Base-by-base conservation (phyloP, 306 rosid genomes). In the Cicer bijugum region DNA sequence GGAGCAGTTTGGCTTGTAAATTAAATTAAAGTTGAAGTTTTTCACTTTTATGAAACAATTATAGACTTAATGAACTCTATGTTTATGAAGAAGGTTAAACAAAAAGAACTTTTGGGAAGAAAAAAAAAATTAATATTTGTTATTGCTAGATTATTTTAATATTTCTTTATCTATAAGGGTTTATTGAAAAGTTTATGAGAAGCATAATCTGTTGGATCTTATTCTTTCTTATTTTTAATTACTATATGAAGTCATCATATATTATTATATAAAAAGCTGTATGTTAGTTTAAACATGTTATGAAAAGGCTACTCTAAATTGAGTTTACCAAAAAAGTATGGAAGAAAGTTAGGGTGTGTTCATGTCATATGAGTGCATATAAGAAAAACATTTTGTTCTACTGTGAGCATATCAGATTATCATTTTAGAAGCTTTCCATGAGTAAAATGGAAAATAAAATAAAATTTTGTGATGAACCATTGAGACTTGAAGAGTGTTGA, bases 191-290 rank as follows among this genome's bases (percentile, higher is more conserved):
- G 67, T 61, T 37, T 37, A 61, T 56, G 66, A 17, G 57, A 33
- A 3, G 4, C 4, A 16, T 17, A 15, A 45, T 73, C 11, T 58
- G 46, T 59, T 72, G 28, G 43, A 62, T 59, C 19, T 9, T 74
- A 23, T 23, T 23, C 33, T 23, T 53, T 12, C 47, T 72, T 5
- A 44, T 55, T 59, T 58, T 56, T 57, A 53, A 71, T 16, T 42
- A 12, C 9, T 48, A 71, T 47, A 9, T 72, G 62, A 69, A 46
- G 35, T n/a, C 16, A 43, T 73, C 12, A 57, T 59, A 57, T 59
- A 7, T 59, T 42, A 40, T 1, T 44, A 59, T 17, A 28, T 58
- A n/a, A 28, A 40, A 58, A 58, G 16, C 15, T 58, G 6, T n/a
- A 37, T 56, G 8, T 12, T 12, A 12, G 66, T 55, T 40, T 72